Conservation (phyloP, 208 protist species). For the Vickermania ingenoplastis region DNA sequence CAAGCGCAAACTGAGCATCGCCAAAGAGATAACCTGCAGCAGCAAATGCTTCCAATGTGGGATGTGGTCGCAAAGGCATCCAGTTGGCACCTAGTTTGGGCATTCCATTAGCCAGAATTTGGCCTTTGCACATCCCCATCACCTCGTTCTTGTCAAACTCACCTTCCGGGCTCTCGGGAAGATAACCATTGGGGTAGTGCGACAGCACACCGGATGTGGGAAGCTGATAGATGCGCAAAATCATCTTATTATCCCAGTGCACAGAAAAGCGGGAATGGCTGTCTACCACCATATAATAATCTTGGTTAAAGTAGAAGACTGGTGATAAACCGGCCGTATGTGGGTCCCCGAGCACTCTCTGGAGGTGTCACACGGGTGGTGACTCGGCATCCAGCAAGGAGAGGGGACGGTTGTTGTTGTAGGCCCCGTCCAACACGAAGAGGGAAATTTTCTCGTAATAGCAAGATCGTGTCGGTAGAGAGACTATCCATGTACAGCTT, state of each 20-base stretch:
- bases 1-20: constrained; percentile 53
- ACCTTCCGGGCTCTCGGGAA: constrained; percentile 22
- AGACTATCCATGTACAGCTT: no score
- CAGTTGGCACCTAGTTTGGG: constrained; percentile 54
- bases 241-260: constrained; percentile 72
- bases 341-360: constrained; percentile 55
- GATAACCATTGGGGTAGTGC: constrained; percentile 74
- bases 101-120: constrained; percentile 48
- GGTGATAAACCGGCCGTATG: constrained; percentile 66
- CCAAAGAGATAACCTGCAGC: constrained; percentile 74
- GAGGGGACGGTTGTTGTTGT: constrained; percentile 19
- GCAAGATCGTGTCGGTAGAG: no score
- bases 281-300: constrained; percentile 85
- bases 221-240: constrained; percentile 46
- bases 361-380: constrained; percentile 27
- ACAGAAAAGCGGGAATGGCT: constrained; percentile 69
- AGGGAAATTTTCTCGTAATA: background rate
- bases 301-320: constrained; percentile 62
- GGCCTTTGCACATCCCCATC: constrained; percentile 66
- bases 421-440: constrained; percentile 13
- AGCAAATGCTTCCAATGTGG: constrained; percentile 44
- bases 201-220: constrained; percentile 60
- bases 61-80: constrained; percentile 12
- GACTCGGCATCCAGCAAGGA: no score
- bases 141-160: constrained; percentile 32